These are phyloP conservation scores for Ophiocordyceps robertsii DNA, from an alignment of 2,329 filamentous ascomycete genomes.

Conservation along the genomic window DNA sequence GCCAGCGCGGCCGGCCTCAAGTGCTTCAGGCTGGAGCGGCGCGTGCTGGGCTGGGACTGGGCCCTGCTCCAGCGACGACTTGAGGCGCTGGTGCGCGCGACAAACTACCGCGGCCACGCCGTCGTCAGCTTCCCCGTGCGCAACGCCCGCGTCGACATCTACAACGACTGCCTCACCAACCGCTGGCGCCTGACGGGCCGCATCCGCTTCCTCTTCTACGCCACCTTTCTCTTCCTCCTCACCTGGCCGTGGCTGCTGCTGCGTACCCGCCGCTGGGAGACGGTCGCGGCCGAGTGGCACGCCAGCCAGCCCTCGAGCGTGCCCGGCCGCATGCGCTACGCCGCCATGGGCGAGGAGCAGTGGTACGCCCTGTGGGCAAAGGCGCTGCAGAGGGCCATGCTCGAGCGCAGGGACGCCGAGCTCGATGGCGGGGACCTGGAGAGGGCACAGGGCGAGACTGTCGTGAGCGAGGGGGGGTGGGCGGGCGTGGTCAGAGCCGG, in stretches of 20 bases:
- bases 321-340: conserved; percentile 29
- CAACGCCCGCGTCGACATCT: conserved; percentile 45
- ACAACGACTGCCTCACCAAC: conserved; percentile 49
- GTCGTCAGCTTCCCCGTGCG: conserved; percentile 45
- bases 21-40: conserved; percentile 35
- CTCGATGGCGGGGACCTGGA: conserved; percentile 45
- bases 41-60: conserved; percentile 48
- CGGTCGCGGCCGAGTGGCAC: conserved; percentile 46
- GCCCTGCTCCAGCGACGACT: conserved; percentile 36
- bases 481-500: conserved; percentile 31
- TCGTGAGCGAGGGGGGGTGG: conserved; percentile 20
- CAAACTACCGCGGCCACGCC: conserved; percentile 53
- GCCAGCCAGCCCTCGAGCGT: conserved; percentile 17
- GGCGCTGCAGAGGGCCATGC: conserved; percentile 44
- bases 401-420: conserved; percentile 40
- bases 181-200: conserved; percentile 49
- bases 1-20: conserved; percentile 44
- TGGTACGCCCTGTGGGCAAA: conserved; percentile 52
- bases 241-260: conserved; percentile 59
- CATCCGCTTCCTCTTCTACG: conserved; percentile 50
- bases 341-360: conserved; percentile 39
- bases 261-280: conserved; percentile 52
- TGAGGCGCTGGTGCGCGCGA: conserved; percentile 42
- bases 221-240: conserved; percentile 56
- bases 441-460: conserved; percentile 14